Base-by-base conservation (phyloP, 352 stramenopile species). In the Globisporangium lucens region DNA sequence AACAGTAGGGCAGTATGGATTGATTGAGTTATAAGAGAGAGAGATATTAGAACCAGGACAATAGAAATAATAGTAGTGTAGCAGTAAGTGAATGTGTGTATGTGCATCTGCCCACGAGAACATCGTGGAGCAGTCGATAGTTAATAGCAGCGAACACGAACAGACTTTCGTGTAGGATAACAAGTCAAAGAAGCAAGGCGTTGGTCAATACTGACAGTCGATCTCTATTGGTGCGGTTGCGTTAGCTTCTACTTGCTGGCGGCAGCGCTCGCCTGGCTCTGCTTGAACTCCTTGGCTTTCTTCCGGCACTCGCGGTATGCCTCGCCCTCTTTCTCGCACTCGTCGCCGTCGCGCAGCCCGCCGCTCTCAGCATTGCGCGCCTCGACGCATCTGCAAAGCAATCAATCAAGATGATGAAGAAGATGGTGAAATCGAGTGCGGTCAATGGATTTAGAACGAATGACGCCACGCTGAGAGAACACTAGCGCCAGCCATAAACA, bases 341-440 rank as follows among this genome's bases (percentile, higher is more conserved):
- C 83, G 56, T 89, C 83, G 56, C 83, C 83, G 66, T 91, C 81
- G 29, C 83, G 81, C n/a, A 91, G 71, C 0, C 83, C 83, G 51
- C 83, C 83, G 61, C 76, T 85, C 69, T 85, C 75, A 56, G 75
- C 76, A 22, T 63, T 89, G 56, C 81, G 82, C 57, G 71, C 72
- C 63, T 91, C 79, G 61, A 91, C 83, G 58, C 83, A 91, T 55
- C 83, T 90, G 49, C 47, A 15, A 9, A 62, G 24, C 30, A 63
- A 17, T 53, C 20, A 49, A 53, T 56, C 24, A 30, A 49, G 41
- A 49, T n/a, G 17, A 51, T 4, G n/a, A 56, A 10, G 55, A 41
- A 27, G 33, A 29, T 57, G 33, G 46, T 71, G 20, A 63, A 22
- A 75, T 24, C 17, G 43, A 51, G 24, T 51, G 15, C 43, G 15